Base-by-base conservation (phyloP, 176 grass and related monocot genomes). In the Aegilops umbellulata region DNA sequence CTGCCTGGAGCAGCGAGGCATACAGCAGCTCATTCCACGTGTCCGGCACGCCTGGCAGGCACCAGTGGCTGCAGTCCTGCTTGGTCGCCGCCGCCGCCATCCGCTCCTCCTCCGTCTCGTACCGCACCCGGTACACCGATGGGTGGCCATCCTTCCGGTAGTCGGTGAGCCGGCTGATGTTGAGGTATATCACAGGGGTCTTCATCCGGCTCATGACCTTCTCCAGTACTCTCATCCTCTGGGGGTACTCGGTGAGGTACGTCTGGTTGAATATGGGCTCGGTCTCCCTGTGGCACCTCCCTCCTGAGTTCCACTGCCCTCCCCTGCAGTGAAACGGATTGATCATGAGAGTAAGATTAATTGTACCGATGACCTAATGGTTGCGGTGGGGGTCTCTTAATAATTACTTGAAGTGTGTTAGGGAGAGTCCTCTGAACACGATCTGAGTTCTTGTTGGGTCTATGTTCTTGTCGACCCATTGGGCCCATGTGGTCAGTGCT, bases 61-160 rank as follows among this genome's bases (percentile, higher is more conserved):
- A 98, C 97, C 97, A 98, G 86, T 98, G 92, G 84, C 97, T 98
- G 87, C 97, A 98, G 92, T 98, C 97, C 89, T 98, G 92, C 35
- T 71, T 88, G 20, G 64, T 86, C 84, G 82, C 85, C 3, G 79
- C 90, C 19, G 81, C 90, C 15, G 81, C 86, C 86, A 94, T 88
- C 57, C 91, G 76, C 55, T 94, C 90, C 84, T 91, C 92, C 63
- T 89, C 81, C 4, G 92, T 87, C 3, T 79, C 76, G 11, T 92
- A 92, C 10, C 63, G 71, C 78, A 84, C 30, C 42, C 92, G 71
- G 78, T 96, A 98, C 78, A 96, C 86, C 0, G 97, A 98, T 25
- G 97, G 94, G 68, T 98, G 94, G 0, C 84, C 94, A 25, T 98
- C 94, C 64, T 98, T 98, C 71, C 97, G 82, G 83, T 93, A 98